phyloP scores from a whole-genome alignment of 768 basidiomycete genomes.

The Psilocybe sp. region DNA sequence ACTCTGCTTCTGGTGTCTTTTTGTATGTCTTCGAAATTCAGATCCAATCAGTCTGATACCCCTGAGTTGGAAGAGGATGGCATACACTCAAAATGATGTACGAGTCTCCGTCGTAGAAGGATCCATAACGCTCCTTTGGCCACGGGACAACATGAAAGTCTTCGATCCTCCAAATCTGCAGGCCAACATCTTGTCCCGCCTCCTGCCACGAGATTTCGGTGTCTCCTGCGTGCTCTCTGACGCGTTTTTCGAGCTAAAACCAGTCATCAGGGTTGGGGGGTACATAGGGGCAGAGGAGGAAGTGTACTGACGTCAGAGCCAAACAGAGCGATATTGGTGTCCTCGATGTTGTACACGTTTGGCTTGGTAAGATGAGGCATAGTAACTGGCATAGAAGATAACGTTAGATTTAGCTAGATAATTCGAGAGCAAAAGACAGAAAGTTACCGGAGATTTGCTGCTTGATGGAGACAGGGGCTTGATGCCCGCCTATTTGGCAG shows the following conservation, averaged over 20 bases:
- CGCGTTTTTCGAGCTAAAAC: constrained; percentile 52
- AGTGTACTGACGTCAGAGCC: constrained; percentile 52
- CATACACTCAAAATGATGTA: constrained; percentile 63
- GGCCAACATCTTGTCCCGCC: constrained; percentile 39
- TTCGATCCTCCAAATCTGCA: constrained; percentile 61
- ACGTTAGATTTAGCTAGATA: neutral
- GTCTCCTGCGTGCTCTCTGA: constrained; percentile 50
- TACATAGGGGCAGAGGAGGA: neutral
- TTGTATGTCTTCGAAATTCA: constrained; percentile 50
- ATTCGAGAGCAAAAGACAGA: too few relatives aligned
- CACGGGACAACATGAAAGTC: constrained; percentile 52
- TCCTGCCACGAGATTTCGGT: constrained; percentile 48
- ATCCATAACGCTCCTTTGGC: constrained; percentile 48
- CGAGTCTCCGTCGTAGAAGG: constrained; percentile 64
- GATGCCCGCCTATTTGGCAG: neutral
- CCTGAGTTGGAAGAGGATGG: neutral
- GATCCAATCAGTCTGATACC: neutral
- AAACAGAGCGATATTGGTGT: constrained; percentile 60
- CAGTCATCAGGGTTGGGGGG: neutral
- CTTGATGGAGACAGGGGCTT: neutral
- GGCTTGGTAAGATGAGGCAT: constrained; percentile 48
- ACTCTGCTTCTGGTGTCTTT: constrained; percentile 40
- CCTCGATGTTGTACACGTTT: constrained; percentile 53
- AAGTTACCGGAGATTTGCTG: neutral
- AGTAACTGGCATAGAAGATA: too few relatives aligned